Conservation (phyloP, 805 yeast species). For the Yamadazyma nakazawae region DNA sequence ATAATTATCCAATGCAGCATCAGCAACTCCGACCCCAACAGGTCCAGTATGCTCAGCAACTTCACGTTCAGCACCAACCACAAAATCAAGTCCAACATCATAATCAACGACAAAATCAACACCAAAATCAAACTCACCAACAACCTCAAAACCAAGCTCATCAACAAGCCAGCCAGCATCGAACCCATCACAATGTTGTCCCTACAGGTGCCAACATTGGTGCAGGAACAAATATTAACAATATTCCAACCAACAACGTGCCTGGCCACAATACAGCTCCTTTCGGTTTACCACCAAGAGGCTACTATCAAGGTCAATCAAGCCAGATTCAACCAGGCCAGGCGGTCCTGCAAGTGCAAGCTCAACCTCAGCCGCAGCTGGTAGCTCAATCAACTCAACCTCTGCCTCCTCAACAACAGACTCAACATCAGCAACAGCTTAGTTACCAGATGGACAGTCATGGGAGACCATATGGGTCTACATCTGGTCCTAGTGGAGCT, state of each 20-base stretch:
- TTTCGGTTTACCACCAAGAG: conserved; percentile 7
- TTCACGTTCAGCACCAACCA: not conserved
- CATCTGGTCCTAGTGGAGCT: not conserved
- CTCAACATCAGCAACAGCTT: conserved; percentile 13
- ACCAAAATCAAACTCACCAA: not conserved
- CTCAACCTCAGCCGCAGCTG: not conserved
- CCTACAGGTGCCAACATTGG: not conserved
- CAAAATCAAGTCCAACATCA: not conserved
- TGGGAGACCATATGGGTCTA: not conserved
- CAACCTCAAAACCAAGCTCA: not conserved
- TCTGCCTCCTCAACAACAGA: conserved; percentile 12
- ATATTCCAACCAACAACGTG: not conserved
- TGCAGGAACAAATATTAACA: not conserved
- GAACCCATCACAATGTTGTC: not conserved
- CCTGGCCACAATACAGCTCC: conserved; percentile 4
- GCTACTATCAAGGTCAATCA: conserved; percentile 8
- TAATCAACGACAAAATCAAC: not conserved
- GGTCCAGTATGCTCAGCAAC: not conserved
- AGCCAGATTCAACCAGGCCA: not conserved
- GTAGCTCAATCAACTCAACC: conserved; percentile 1
- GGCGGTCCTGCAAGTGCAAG: conserved; percentile 5
- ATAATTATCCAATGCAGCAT: not conserved
- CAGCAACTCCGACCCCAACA: not conserved
- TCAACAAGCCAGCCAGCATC: not conserved
- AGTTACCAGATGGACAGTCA: conserved; percentile 2